Evolutionary conservation across 169 alveolate species (phyloP), one percentile per base, ranked within the genome.

Genomic region (Plasmodium vinckei): DNA sequence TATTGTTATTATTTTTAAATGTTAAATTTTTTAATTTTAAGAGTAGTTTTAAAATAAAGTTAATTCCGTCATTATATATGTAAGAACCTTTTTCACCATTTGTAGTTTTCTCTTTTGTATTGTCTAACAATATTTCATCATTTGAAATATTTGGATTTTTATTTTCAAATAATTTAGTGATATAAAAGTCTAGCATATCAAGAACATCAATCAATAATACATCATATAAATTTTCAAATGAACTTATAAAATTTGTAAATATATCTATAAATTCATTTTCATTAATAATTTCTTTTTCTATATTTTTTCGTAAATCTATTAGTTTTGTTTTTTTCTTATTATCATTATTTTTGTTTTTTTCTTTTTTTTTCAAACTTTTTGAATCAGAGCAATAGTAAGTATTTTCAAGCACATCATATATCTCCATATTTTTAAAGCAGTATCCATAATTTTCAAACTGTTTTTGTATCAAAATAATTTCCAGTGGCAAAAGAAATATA

Each of bases 401-500:
- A 60, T 82, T 69, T 23, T 17, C n/a, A 6, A 82, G 69, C 1
- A 13, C 13, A 1, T 82, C 84, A 68, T 19, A 82, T 5, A 82
- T 12, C 23, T 1, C 0, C 57, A 3, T 19, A 19, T 27, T 68
- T 44, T 17, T 25, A 68, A 67, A 82, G 27, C 67, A 67, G 60
- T 12, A 53, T 12, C 57, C 33, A 27, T 51, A 53, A 12, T 59
- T 44, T 10, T 12, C 42, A 10, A 56, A 60, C 1, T 42, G 15
- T 21, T 68, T 82, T 25, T 82, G 90, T 12, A 71, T 61, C 19
- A 82, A 49, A 17, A 82, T 17, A 4, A 17, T 46, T 56, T 82
- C 90, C 15, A 82, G 7, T 0, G 90, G 90, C n/a, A 82, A 46
- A 19, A 67, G 63, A 15, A 82, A 12, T 17, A 82, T 68, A 47